These are phyloP conservation scores for Immersiella caudata DNA, from an alignment of 495 filamentous ascomycete genomes.

Conservation along the genomic window DNA sequence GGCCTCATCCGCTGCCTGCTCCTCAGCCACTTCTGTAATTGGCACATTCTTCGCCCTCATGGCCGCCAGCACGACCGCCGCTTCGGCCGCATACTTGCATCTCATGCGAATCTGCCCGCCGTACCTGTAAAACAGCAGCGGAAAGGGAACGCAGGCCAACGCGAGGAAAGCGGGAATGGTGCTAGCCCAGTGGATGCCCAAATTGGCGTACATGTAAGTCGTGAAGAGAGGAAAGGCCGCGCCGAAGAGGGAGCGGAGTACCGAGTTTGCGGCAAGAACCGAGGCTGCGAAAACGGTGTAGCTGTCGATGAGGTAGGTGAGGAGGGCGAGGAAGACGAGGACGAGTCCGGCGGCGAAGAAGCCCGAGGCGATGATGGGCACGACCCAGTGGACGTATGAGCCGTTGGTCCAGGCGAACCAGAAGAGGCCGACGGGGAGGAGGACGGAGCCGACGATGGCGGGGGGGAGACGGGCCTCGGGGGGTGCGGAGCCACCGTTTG, in stretches of 20 bases:
- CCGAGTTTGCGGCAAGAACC: slow-evolving; percentile 75
- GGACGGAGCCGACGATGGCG: slow-evolving; percentile 63
- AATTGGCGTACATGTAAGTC: slow-evolving; percentile 69
- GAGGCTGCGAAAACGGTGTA: slow-evolving; percentile 83
- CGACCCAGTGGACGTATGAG: slow-evolving; percentile 54
- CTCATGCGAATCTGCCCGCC: slow-evolving; percentile 63
- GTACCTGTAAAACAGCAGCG: slow-evolving; percentile 80
- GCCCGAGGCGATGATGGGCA: slow-evolving; percentile 48
- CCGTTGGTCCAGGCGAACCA: slow-evolving; percentile 65
- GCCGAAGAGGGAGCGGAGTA: slow-evolving; percentile 68
- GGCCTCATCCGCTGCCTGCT: slow-evolving; percentile 23
- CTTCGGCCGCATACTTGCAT: slow-evolving; percentile 77
- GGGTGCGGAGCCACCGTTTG: slow-evolving; percentile 56
- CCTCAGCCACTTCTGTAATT: slow-evolving; percentile 3
- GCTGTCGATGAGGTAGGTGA: slow-evolving; percentile 81
- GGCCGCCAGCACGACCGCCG: slow-evolving; percentile 53
- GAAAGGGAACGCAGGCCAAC: slow-evolving; percentile 75
- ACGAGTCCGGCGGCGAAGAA: slow-evolving; percentile 55
- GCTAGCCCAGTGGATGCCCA: slow-evolving; percentile 83
- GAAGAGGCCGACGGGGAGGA: slow-evolving; percentile 58
- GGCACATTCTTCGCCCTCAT: slow-evolving; percentile 25
- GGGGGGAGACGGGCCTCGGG: slow-evolving; percentile 82
- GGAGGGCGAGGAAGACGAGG: slow-evolving; percentile 69
- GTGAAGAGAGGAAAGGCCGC: slow-evolving; percentile 89
- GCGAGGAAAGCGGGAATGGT: slow-evolving; percentile 77